Base-by-base conservation (phyloP, 257 asterid genomes). In the Nemophila menziesii region DNA sequence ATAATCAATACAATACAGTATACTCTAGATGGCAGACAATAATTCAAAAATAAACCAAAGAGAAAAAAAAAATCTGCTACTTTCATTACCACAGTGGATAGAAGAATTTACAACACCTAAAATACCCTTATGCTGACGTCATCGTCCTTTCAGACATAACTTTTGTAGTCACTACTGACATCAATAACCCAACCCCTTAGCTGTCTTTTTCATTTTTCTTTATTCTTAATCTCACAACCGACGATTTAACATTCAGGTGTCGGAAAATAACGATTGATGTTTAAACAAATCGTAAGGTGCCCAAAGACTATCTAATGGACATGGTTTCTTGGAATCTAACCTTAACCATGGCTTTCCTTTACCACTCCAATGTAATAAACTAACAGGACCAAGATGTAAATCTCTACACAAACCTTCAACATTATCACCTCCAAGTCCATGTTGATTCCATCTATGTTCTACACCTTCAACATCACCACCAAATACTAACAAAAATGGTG, bases 291-390 rank as follows among this genome's bases (percentile, higher is more conserved):
- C 86, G 15, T 73, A 77, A 1, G 95, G 93, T 26, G 83, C 61
- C 95, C 95, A 85, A 1, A 85, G 64, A 42, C 76, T 37, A 54
- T 85, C 95, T 66, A 85, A 60, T 17, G 93, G 78, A 61, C 95
- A 85, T 47, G 92, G 67, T 44, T 20, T 80, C 60, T 70, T 75
- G 6, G 92, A 82, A 56, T 85, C 93, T 7, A 85, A 66, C 29
- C 95, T 57, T 19, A 85, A 22, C 95, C 95, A 85, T 2, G 95
- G 95, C 56, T 85, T 85, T 60, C 95, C 95, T 46, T 85, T 84
- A 1, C 95, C 93, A 51, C 93, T 80, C 95, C 95, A 84, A 56
- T 80, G 95, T 34, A 84, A 24, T 51, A 84, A 68, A 38, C 95
- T 84, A 20, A 84, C 95, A 27, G 93, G 79, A 8, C 93, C 93